A percentile compares a stretch with the other conserved stretches of the same genome.
These are phyloP conservation scores for Starmerella geochares DNA, from an alignment of 805 yeast species.

Conservation along the genomic window DNA sequence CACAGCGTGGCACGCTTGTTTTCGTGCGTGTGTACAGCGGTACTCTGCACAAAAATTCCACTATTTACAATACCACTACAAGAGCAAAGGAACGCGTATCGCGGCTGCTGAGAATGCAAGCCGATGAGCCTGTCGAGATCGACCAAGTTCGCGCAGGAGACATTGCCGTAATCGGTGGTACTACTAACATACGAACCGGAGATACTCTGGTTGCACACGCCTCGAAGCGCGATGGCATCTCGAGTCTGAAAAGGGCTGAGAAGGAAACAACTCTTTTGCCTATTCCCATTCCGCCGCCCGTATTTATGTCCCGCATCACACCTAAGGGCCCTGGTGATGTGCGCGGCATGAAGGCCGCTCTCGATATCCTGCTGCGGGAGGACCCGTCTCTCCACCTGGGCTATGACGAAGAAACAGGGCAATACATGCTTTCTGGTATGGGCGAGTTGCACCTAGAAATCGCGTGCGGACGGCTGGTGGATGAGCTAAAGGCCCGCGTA, in stretches of 20 bases:
- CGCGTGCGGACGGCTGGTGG: slow-evolving; percentile 64
- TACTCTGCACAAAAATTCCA: slow-evolving; percentile 48
- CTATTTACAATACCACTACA: slow-evolving; percentile 57
- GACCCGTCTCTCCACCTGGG: slow-evolving; percentile 77
- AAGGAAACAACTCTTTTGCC: slow-evolving; percentile 51
- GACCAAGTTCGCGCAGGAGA: slow-evolving; percentile 57
- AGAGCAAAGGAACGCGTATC: slow-evolving; percentile 57
- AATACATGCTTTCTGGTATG: slow-evolving; percentile 86
- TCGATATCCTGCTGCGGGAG: slow-evolving; percentile 60
- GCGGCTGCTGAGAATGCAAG: slow-evolving; percentile 73
- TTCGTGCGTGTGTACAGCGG: slow-evolving; percentile 88
- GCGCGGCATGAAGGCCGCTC: slow-evolving; percentile 59
- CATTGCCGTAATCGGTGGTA: slow-evolving; percentile 80
- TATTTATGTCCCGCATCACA: slow-evolving; percentile 73
- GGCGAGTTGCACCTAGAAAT: slow-evolving; percentile 94
- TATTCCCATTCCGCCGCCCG: slow-evolving; percentile 81
- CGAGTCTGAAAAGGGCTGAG: slow-evolving; percentile 39
- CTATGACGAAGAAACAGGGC: slow-evolving; percentile 75
- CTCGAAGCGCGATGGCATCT: slow-evolving; percentile 41
- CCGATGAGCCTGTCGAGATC: slow-evolving; percentile 71
- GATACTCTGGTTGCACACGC: slow-evolving; percentile 71
- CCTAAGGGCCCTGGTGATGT: slow-evolving; percentile 77
- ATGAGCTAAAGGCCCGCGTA: slow-evolving; percentile 72
- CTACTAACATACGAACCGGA: slow-evolving; percentile 69
- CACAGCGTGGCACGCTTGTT: slow-evolving; percentile 64